phyloP scores from a whole-genome alignment of 352 stramenopile genomes.

The Aphanomyces euteiches region DNA sequence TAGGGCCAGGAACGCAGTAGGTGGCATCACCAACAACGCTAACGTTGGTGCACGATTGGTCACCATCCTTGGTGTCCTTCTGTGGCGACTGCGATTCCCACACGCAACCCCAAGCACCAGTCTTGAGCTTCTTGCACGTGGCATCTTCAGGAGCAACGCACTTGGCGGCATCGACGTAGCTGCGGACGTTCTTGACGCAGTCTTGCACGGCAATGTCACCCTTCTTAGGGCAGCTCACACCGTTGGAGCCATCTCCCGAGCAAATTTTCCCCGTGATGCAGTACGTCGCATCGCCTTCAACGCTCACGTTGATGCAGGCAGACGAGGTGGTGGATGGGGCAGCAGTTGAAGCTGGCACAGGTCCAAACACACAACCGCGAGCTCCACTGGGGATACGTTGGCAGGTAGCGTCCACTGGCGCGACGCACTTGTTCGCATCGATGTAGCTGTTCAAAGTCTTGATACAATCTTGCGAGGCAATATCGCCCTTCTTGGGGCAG shows the following conservation, averaged over 20 bases:
- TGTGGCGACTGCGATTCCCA: too few species aligned
- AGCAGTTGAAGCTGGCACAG: background rate
- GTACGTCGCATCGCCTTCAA: too few species aligned
- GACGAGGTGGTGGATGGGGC: too few species aligned
- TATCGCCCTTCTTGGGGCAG: conserved; percentile 44
- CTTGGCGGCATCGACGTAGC: too few species aligned
- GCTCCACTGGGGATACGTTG: conserved; percentile 24
- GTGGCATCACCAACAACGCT: conserved; percentile 30
- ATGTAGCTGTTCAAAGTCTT: conserved; percentile 22
- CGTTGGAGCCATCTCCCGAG: too few species aligned
- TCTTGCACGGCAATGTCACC: background rate
- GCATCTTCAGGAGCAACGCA: too few species aligned
- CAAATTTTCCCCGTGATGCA: too few species aligned
- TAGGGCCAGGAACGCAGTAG: conserved; percentile 25
- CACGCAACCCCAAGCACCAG: too few species aligned
- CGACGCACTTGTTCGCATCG: conserved; percentile 29
- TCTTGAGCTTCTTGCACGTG: too few species aligned
- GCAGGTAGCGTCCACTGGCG: conserved; percentile 29
- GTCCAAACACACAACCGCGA: conserved; percentile 45
- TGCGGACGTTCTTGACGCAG: too few species aligned
- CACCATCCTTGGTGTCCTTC: too few species aligned
- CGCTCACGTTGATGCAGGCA: too few species aligned
- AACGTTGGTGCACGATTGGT: conserved; percentile 18
- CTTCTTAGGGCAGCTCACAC: background rate
- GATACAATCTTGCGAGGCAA: conserved; percentile 35